Evolutionary conservation across 1,284 basidiomycete genomes (phyloP).

Genomic region (Chiua sp.): DNA sequence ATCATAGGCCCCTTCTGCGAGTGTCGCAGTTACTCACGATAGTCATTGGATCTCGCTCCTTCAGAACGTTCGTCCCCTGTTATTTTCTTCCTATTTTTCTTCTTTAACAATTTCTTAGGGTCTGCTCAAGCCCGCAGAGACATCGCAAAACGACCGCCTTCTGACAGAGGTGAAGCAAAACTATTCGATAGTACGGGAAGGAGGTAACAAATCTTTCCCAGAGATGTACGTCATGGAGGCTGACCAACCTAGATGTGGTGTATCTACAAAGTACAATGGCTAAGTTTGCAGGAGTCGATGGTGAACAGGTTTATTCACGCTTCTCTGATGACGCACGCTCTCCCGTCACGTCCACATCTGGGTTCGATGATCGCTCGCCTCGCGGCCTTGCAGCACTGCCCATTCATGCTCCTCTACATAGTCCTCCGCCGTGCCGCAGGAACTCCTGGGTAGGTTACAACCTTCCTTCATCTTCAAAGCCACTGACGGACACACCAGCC

Average conservation of each 20-base stretch:
- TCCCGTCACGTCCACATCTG: constrained; percentile 8
- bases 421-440: constrained; percentile 24
- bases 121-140: no score
- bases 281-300: no score
- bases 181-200: no score
- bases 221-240: no score
- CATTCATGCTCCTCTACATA: constrained; percentile 18
- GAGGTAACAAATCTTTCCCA: no score
- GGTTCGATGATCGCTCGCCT: constrained; percentile 12
- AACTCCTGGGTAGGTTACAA: constrained; percentile 31
- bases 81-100: no score
- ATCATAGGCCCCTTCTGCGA: not conserved
- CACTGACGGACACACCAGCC: constrained; percentile 30
- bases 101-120: no score
- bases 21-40: not conserved
- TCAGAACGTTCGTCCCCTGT: not conserved
- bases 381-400: constrained; percentile 18
- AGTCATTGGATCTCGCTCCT: not conserved
- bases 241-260: no score
- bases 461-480: constrained; percentile 1
- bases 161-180: no score
- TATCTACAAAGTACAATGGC: no score
- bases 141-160: no score
- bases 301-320: no score
- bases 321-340: constrained; percentile 8